phyloP scores from a whole-genome alignment of 2,329 filamentous ascomycete species.

The Tolypocladium cylindrosporum region DNA sequence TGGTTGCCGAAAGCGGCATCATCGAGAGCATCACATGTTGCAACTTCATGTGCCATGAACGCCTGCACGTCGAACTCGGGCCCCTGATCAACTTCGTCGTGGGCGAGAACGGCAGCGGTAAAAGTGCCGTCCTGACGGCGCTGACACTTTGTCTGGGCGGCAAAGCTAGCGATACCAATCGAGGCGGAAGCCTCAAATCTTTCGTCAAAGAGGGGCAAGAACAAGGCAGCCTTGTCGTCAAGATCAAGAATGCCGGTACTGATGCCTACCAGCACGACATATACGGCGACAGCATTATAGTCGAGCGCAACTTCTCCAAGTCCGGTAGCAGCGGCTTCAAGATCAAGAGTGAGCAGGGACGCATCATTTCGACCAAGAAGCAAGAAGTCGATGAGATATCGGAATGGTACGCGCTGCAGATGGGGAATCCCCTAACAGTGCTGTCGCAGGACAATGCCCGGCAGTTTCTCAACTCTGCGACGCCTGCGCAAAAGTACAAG shows the following conservation, averaged over 20 bases:
- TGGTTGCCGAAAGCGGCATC: slow-evolving; percentile 72
- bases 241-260: slow-evolving; percentile 81
- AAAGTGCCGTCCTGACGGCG: slow-evolving; percentile 89
- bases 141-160: slow-evolving; percentile 91
- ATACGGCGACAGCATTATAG: slow-evolving; percentile 75
- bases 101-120: slow-evolving; percentile 94
- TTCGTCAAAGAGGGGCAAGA: slow-evolving; percentile 87
- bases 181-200: slow-evolving; percentile 77
- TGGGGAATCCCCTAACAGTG: slow-evolving; percentile 94
- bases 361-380: slow-evolving; percentile 71
- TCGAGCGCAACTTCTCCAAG: slow-evolving; percentile 82
- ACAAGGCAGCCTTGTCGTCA: slow-evolving; percentile 65
- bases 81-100: slow-evolving; percentile 97
- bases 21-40: slow-evolving; percentile 78
- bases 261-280: slow-evolving; percentile 74
- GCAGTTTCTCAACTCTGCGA: slow-evolving; percentile 82
- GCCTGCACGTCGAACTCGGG: slow-evolving; percentile 73
- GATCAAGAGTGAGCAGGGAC: slow-evolving; percentile 63
- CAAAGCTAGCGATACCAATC: slow-evolving; percentile 86
- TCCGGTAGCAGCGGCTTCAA: slow-evolving; percentile 74
- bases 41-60: slow-evolving; percentile 95
- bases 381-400: slow-evolving; percentile 84
- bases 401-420: slow-evolving; percentile 86
- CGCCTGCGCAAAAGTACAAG: slow-evolving; percentile 79
- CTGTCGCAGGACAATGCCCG: slow-evolving; percentile 92